These are phyloP conservation scores for Phalaenopsis equestris DNA, from an alignment of 106 monocot genomes.

Conservation along the genomic window DNA sequence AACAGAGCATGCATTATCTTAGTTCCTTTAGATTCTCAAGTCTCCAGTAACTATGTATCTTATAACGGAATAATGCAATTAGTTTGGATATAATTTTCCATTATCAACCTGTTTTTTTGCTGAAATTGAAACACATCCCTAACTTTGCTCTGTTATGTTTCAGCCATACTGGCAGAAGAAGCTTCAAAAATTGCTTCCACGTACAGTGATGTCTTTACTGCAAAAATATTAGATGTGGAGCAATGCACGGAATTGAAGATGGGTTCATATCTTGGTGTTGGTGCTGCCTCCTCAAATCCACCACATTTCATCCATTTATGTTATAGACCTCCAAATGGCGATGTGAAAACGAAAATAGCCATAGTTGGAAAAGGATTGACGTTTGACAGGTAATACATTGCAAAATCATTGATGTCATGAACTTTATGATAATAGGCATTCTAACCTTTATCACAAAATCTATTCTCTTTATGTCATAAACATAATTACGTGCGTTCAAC, in stretches of 20 bases:
- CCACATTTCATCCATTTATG: conserved; percentile 78
- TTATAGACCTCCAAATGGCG: conserved; percentile 60
- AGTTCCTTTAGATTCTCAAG: too few relatives aligned
- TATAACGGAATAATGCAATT: neutral
- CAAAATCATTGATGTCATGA: neutral
- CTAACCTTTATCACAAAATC: neutral
- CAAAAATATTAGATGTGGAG: conserved; percentile 60
- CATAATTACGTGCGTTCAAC: too few relatives aligned
- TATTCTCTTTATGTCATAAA: neutral
- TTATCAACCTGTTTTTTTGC: neutral
- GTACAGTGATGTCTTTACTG: conserved; percentile 67
- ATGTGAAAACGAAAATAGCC: conserved; percentile 72
- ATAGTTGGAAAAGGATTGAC: conserved; percentile 81
- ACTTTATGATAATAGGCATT: neutral
- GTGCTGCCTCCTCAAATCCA: conserved; percentile 72
- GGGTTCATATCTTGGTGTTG: conserved; percentile 83
- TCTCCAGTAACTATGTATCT: too few relatives aligned
- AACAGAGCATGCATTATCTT: too few relatives aligned
- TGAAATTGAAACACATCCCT: neutral
- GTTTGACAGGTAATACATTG: conserved; percentile 50
- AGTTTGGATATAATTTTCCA: neutral
- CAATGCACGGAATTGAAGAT: conserved; percentile 78
- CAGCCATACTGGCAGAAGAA: conserved; percentile 77
- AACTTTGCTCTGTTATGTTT: conserved; percentile 1
- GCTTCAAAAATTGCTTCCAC: conserved; percentile 62